phyloP scores from a whole-genome alignment of 78 protist genomes.

The Bigelowiella natans region DNA sequence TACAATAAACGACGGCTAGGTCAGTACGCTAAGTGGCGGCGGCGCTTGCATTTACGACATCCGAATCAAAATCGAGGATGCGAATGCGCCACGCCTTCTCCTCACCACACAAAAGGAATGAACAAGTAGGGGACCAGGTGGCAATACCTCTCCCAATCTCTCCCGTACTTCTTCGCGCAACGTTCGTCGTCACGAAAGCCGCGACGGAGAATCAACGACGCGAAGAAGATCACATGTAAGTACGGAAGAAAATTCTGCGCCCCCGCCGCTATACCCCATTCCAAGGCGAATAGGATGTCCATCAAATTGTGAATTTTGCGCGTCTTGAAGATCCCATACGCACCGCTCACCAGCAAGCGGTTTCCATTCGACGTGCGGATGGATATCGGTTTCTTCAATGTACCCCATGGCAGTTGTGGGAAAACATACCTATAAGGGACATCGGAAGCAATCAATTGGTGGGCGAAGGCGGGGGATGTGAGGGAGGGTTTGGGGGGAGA shows the following conservation, averaged over 20 bases:
- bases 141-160: conserved; percentile 46
- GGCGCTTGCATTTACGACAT: too few species aligned
- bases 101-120: conserved; percentile 48
- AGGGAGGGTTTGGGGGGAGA: too few species aligned
- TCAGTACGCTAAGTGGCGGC: too few species aligned
- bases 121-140: conserved; percentile 32
- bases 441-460: conserved; percentile 3
- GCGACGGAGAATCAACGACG: conserved; percentile 27
- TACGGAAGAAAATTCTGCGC: conserved; percentile 29
- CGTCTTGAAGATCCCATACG: conserved; percentile 9
- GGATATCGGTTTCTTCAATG: conserved; percentile 16
- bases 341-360: neutral
- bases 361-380: conserved; percentile 13
- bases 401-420: conserved; percentile 47
- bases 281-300: conserved; percentile 42
- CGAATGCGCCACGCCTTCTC: too few species aligned
- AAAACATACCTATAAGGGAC: neutral
- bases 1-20: too few species aligned
- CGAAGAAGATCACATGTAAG: conserved; percentile 47
- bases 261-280: conserved; percentile 51
- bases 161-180: conserved; percentile 46
- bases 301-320: conserved; percentile 52
- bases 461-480: too few species aligned
- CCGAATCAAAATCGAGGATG: too few species aligned
- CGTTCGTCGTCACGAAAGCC: conserved; percentile 35